Conservation (phyloP, 2,329 filamentous ascomycete genomes). For the Ophiostoma perfectum region DNA sequence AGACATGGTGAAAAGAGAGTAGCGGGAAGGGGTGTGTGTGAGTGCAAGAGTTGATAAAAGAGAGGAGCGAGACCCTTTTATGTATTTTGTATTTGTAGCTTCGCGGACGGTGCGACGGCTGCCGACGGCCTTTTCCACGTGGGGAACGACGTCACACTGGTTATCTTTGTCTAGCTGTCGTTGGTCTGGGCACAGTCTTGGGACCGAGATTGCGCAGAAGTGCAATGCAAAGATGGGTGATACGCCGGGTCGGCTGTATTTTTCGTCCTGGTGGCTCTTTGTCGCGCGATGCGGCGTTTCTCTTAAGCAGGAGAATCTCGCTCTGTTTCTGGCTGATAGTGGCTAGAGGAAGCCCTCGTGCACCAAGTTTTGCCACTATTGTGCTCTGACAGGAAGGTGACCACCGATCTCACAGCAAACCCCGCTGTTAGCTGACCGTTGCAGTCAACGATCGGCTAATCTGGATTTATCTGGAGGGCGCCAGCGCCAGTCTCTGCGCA, state of each 20-base stretch:
- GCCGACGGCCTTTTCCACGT: slow-evolving; percentile 12
- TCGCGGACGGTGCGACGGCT: slow-evolving; percentile 9
- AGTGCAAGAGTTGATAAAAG: not conserved
- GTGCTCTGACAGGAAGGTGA: not conserved
- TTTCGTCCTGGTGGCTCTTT: not conserved
- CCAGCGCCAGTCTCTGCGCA: too few relatives aligned
- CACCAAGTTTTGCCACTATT: not conserved
- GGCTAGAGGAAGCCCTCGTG: too few relatives aligned
- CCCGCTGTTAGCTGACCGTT: slow-evolving; percentile 6
- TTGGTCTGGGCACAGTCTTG: not conserved
- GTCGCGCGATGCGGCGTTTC: not conserved
- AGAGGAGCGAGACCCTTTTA: not conserved
- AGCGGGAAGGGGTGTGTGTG: not conserved
- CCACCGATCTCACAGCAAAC: not conserved
- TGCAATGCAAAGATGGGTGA: not conserved
- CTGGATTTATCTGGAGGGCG: not conserved
- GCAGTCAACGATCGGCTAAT: slow-evolving; percentile 9
- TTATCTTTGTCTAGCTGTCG: not conserved
- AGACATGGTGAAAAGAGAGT: not conserved
- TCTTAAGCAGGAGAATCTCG: not conserved
- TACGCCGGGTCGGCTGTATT: not conserved
- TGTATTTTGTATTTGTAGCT: not conserved
- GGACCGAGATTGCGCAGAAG: not conserved
- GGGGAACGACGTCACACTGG: slow-evolving; percentile 15
- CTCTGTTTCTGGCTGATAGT: not conserved